Conservation (phyloP, 148 eudicot species). For the Gaultheria prostrata region DNA sequence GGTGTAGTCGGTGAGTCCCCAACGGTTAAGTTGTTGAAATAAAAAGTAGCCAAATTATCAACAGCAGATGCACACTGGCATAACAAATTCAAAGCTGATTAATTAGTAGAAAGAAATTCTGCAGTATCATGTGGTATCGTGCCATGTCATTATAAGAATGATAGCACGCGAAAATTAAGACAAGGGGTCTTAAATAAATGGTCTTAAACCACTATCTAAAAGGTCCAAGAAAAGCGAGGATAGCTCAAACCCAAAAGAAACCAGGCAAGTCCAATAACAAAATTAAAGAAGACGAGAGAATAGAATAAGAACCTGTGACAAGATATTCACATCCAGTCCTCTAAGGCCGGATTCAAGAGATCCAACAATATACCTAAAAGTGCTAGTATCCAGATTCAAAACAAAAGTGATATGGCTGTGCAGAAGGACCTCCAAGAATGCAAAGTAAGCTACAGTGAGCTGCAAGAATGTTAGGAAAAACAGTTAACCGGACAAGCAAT, state of each 20-base stretch:
- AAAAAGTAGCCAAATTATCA: slow-evolving; percentile 84
- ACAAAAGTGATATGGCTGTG: slow-evolving; percentile 68
- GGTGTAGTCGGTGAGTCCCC: slow-evolving; percentile 83
- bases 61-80: slow-evolving; percentile 93
- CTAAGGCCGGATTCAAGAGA: slow-evolving; percentile 97
- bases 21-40: slow-evolving; percentile 87
- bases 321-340: slow-evolving; percentile 74
- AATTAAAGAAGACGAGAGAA: not conserved
- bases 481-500: not conserved
- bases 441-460: slow-evolving; percentile 84
- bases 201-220: not conserved
- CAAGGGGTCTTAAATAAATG: not conserved
- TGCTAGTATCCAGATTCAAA: slow-evolving; percentile 71
- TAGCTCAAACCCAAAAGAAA: not conserved
- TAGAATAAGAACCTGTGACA: slow-evolving; percentile 65
- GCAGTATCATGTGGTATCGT: not conserved
- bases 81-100: slow-evolving; percentile 6
- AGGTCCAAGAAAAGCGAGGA: not conserved
- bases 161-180: not conserved
- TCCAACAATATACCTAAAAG: slow-evolving; percentile 77
- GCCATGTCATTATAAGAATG: slow-evolving; percentile 4
- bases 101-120: not conserved
- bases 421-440: slow-evolving; percentile 86
- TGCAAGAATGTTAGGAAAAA: slow-evolving; percentile 35
- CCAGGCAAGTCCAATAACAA: not conserved